phyloP scores from a whole-genome alignment of 345 rosid genomes.

The Salix exigua region DNA sequence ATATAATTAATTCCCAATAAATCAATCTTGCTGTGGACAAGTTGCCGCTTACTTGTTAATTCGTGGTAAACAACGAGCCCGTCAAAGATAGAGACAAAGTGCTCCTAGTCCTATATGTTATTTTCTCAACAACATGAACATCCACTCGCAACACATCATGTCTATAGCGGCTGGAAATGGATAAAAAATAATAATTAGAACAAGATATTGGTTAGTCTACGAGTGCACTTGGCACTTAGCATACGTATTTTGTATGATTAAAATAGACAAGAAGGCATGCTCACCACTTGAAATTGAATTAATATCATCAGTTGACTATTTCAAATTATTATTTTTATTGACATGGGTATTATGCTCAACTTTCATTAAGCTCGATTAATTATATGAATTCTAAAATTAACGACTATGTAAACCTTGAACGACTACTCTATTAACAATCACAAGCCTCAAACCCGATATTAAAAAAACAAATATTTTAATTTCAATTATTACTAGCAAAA shows the following conservation, averaged over 20 bases:
- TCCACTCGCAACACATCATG: neutral
- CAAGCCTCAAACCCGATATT: accelerated
- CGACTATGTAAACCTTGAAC: too few species aligned
- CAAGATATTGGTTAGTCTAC: neutral
- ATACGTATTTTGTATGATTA: neutral
- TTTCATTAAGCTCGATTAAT: too few species aligned
- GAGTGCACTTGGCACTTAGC: neutral
- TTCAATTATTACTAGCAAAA: too few species aligned
- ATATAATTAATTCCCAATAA: neutral
- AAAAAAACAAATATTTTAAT: too few species aligned
- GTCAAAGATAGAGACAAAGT: neutral
- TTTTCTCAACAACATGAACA: neutral
- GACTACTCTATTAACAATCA: accelerated
- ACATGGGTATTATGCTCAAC: accelerated
- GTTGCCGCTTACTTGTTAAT: neutral
- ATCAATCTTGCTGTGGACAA: neutral
- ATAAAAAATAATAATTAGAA: neutral
- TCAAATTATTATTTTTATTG: neutral
- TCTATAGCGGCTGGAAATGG: neutral
- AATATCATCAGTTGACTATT: neutral
- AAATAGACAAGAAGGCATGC: neutral
- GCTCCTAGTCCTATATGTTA: neutral
- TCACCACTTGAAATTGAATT: neutral
- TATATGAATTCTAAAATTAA: too few species aligned
- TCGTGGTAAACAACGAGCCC: neutral